Base-by-base conservation (phyloP, 805 yeast species). In the Barnettozyma pratensis region DNA sequence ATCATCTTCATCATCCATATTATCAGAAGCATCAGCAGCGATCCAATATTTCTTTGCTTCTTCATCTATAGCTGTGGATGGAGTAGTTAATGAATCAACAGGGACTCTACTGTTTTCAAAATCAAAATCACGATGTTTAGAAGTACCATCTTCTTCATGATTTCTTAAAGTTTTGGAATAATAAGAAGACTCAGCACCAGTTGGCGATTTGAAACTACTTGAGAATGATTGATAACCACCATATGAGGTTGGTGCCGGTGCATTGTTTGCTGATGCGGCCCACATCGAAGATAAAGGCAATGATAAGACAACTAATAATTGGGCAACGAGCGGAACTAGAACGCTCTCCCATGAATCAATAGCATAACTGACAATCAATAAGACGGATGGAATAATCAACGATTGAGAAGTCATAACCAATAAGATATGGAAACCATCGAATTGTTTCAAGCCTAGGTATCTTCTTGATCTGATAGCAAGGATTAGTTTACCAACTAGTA, bases 271-370 rank as follows among this genome's bases (percentile, higher is more conserved):
- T 3, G 89, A 71, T 4, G 83, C 71, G 0, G 97, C 96, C 97
- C 97, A 90, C 77, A 90, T 76, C 0, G 96, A 80, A 0, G 96
- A 81, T 43, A 91, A 65, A 1, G 97, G 97, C 46, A 90, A 70
- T 4, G 91, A 85, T 29, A 87, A 61, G 0, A 85, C 84, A 19
- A 85, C 82, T 6, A 89, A 56, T 27, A 86, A 69, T 2, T 80
- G 68, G 3, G 87, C 80, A 30, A 86, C 60, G 4, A 83, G 74
- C 27, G 75, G 63, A 54, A 81, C 52, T 36, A 74, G 62, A 56
- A 74, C 70, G 31, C 70, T 56, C 27, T 66, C 54, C 40, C 58
- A 56, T 27, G 65, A 47, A 26, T 66, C 57, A 32, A 70, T 59
- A 3, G 75, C 68, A 47, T 75, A 77, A 26, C 83, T 77, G 34